A percentile compares a stretch with the other conserved stretches of the same genome.
These are phyloP conservation scores for Hypericum perforatum DNA, from an alignment of 345 rosid genomes.

Conservation along the genomic window DNA sequence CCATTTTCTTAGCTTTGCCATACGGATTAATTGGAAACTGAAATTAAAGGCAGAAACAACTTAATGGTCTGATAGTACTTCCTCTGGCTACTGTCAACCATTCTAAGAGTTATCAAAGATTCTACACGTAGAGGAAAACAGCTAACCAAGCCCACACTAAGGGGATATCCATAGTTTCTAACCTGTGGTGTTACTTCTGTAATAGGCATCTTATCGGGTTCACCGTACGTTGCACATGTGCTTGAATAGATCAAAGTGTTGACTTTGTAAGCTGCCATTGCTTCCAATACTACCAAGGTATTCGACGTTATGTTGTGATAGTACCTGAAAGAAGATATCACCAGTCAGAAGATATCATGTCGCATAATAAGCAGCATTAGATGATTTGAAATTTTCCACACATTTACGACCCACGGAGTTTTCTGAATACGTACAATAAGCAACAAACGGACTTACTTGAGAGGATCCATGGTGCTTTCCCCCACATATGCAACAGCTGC, in stretches of 20 bases:
- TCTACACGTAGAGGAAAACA: neutral
- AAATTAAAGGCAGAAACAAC: slow-evolving; percentile 4
- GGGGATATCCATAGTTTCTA: neutral
- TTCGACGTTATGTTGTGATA: slow-evolving; percentile 96
- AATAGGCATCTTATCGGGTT: slow-evolving; percentile 94
- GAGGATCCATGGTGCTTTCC: slow-evolving; percentile 92
- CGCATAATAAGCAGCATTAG: no score
- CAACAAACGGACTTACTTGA: slow-evolving; percentile 53
- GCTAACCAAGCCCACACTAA: no score
- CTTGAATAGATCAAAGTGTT: slow-evolving; percentile 91
- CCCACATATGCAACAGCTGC: slow-evolving; percentile 99
- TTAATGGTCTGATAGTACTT: slow-evolving; percentile 4
- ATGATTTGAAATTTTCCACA: no score
- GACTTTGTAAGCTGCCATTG: slow-evolving; percentile 75
- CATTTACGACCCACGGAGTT: no score
- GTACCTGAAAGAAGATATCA: slow-evolving; percentile 41
- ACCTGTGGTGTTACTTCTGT: slow-evolving; percentile 89
- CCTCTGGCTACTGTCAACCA: neutral
- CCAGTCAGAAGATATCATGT: neutral
- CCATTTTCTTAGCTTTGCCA: slow-evolving; percentile 98
- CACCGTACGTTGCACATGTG: slow-evolving; percentile 98
- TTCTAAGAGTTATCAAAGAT: neutral
- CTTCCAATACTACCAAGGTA: slow-evolving; percentile 79
- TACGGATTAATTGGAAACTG: slow-evolving; percentile 92
- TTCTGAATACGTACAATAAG: no score